These are phyloP conservation scores for Wickerhamiella galacta DNA, from an alignment of 805 yeast species.

Conservation along the genomic window DNA sequence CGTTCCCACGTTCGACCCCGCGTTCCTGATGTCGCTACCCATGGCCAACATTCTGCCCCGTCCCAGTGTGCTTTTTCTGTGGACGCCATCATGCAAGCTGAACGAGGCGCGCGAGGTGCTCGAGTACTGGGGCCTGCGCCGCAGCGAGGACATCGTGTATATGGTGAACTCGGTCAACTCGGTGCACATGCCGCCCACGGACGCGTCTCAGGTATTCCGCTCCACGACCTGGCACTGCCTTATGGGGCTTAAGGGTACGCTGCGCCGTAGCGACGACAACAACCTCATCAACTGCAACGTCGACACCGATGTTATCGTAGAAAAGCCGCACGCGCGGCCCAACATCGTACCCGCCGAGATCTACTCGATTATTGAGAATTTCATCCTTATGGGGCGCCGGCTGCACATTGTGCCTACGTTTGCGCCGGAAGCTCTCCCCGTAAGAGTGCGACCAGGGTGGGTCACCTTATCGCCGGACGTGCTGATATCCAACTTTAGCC, in stretches of 20 bases:
- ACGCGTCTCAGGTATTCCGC: constrained; percentile 36
- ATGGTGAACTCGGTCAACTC: constrained; percentile 53
- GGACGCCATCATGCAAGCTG: constrained; percentile 73
- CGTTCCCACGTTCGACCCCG: constrained; percentile 49
- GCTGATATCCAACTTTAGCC: constrained; percentile 49
- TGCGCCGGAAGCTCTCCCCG: constrained; percentile 38
- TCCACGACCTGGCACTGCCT: constrained; percentile 82
- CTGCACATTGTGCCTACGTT: constrained; percentile 69
- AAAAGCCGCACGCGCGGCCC: constrained; percentile 22
- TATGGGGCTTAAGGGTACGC: constrained; percentile 95
- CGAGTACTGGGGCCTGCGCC: constrained; percentile 47
- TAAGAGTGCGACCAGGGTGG: constrained; percentile 74
- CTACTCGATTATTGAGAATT: constrained; percentile 75
- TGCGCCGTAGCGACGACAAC: constrained; percentile 66
- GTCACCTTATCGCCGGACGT: constrained; percentile 76
- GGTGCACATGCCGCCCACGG: constrained; percentile 39
- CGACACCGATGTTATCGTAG: constrained; percentile 75
- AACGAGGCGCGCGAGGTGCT: constrained; percentile 33
- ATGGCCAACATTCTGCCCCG: constrained; percentile 57
- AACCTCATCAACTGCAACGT: constrained; percentile 83
- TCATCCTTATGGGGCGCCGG: constrained; percentile 64
- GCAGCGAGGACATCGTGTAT: constrained; percentile 80
- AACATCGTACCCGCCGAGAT: constrained; percentile 53
- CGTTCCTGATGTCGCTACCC: constrained; percentile 48
- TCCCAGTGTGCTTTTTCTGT: constrained; percentile 73